Evolutionary conservation across 805 yeast genomes (phyloP), one percentile per base, ranked within the genome.

Genomic region (Maudiozyma bulderi): DNA sequence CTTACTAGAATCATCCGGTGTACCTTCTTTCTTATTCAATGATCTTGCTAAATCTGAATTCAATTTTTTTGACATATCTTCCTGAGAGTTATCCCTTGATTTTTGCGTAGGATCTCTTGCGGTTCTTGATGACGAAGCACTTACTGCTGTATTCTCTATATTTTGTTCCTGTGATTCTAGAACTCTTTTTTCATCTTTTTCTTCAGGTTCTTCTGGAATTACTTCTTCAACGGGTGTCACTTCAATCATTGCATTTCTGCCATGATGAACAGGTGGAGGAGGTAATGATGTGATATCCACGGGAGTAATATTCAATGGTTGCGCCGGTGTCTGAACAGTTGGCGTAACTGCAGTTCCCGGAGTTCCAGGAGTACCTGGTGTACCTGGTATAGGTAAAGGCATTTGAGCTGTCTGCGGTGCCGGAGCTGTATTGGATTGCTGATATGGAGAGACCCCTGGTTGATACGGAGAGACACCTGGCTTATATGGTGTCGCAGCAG

Each of bases 261-360:
- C 54, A 14, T 51, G 54, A 45, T 58, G 65, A 9, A 56, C 51
- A 9, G 65, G 65, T 5, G 65, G 65, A 3, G 62, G 58, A 14
- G 64, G 60, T 35, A 60, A 46, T 14, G 48, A 35, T 4, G 53
- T 37, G 8, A 54, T 31, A 44, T 59, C 62, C 6, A 54, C 51
- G 6, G 38, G 43, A 3, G 54, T 48, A 13, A 53, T 46, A 7
- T 53, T 51, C 0, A 56, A 46, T 47, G 38, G 43, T 46, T 32
- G 44, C 15, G 45, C 37, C 35, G 42, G 33, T 34, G 45, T 50
- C 20, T 49, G n/a, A 9, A 37, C 20, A 38, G 8, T 3, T 34
- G 20, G 6, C 7, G 30, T n/a, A 28, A 34, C n/a, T 40, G 39
- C 20, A 13, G 38, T 2, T n/a, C 14, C 14, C 14, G 38, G 38